phyloP scores from a whole-genome alignment of 306 rosid species.

The Vigna unguiculata region DNA sequence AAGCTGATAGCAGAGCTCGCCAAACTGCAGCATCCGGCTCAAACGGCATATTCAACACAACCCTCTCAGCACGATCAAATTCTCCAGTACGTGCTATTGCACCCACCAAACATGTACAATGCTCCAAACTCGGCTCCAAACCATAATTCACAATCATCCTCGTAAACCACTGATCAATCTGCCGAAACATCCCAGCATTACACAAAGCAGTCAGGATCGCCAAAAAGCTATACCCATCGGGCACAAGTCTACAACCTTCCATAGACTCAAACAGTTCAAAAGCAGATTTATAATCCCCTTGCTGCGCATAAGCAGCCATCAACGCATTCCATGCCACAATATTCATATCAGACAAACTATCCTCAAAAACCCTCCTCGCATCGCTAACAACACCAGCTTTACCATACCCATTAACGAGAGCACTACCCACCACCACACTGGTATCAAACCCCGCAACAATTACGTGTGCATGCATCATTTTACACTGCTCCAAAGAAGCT shows the following conservation, averaged over 20 bases:
- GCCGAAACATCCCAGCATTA: constrained; percentile 68
- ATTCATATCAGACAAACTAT: constrained; percentile 54
- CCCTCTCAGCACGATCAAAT: constrained; percentile 69
- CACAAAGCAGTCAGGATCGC: constrained; percentile 65
- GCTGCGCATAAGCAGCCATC: constrained; percentile 85
- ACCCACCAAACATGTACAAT: constrained; percentile 88
- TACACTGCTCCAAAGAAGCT: constrained; percentile 83
- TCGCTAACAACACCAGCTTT: constrained; percentile 75
- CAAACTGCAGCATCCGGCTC: constrained; percentile 86
- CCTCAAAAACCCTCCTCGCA: constrained; percentile 75
- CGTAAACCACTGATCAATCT: constrained; percentile 69
- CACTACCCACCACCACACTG: constrained; percentile 61
- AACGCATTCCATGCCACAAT: constrained; percentile 85
- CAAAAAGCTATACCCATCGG: constrained; percentile 78
- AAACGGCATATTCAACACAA: constrained; percentile 71
- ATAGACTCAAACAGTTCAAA: constrained; percentile 57
- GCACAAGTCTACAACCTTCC: constrained; percentile 57
- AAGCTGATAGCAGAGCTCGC: constrained; percentile 78
- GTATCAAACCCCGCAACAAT: constrained; percentile 62
- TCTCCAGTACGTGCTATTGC: constrained; percentile 77
- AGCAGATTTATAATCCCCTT: constrained; percentile 62
- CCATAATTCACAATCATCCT: constrained; percentile 66
- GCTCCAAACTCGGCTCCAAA: constrained; percentile 76
- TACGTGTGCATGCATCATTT: constrained; percentile 66
- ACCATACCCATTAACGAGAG: constrained; percentile 80